A percentile compares a stretch with the other conserved stretches of the same genome.
Evolutionary conservation across 345 rosid species (phyloP).

Genomic region (Gossypium sturtianum): DNA sequence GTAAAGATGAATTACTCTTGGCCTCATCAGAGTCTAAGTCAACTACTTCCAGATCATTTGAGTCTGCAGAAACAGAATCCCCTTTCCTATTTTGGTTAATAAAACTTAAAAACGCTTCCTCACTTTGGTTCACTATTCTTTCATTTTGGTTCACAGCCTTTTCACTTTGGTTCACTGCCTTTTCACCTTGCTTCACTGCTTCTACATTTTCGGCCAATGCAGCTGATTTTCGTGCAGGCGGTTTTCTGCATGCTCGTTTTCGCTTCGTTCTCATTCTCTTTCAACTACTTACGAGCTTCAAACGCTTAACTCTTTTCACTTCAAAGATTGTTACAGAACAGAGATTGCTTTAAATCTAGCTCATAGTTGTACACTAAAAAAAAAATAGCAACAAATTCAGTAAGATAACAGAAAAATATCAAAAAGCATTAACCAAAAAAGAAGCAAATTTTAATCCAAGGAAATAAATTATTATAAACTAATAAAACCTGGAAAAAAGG

Average conservation of each 20-base stretch:
- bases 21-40: neutral
- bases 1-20: neutral
- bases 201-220: constrained; percentile 13
- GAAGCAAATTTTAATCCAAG: neutral
- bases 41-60: constrained; percentile 12
- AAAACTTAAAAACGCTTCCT: constrained; percentile 20
- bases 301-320: neutral
- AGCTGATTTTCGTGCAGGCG: neutral
- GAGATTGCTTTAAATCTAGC: neutral
- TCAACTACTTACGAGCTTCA: neutral
- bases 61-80: neutral
- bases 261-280: constrained; percentile 16
- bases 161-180: neutral
- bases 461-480: neutral
- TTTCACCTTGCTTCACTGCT: neutral
- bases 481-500: neutral
- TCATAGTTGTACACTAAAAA: neutral
- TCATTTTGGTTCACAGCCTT: constrained; percentile 3
- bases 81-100: constrained; percentile 20
- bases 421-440: neutral
- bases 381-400: neutral
- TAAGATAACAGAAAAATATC: neutral
- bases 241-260: constrained; percentile 20
- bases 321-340: neutral
- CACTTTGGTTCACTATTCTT: constrained; percentile 4